phyloP scores from a whole-genome alignment of 2,329 filamentous ascomycete species.

The Fonsecaea pedrosoi region DNA sequence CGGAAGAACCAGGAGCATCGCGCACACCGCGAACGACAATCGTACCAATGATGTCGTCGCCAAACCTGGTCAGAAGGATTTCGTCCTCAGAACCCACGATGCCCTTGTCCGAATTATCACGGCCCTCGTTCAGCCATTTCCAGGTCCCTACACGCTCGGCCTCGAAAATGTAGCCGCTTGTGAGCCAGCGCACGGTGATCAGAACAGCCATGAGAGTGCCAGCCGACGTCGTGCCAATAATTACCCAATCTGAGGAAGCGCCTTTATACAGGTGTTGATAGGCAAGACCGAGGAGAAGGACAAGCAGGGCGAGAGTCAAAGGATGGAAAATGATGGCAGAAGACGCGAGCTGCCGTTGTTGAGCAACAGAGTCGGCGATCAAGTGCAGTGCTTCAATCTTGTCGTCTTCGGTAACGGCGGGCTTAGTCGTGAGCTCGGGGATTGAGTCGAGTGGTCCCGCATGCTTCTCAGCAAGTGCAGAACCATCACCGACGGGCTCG shows the following conservation, averaged over 20 bases:
- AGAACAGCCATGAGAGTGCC: slow-evolving; percentile 70
- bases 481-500: slow-evolving; percentile 17
- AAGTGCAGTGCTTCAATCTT: slow-evolving; percentile 73
- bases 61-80: slow-evolving; percentile 71
- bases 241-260: slow-evolving; percentile 58
- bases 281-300: slow-evolving; percentile 48
- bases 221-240: slow-evolving; percentile 64
- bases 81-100: slow-evolving; percentile 59
- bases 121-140: slow-evolving; percentile 64
- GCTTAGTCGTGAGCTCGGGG: slow-evolving; percentile 45
- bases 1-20: slow-evolving; percentile 14
- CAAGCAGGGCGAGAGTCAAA: slow-evolving; percentile 51
- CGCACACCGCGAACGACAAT: slow-evolving; percentile 61
- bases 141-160: slow-evolving; percentile 66
- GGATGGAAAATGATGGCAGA: slow-evolving; percentile 69
- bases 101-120: slow-evolving; percentile 43
- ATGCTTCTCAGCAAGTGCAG: slow-evolving; percentile 1
- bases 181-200: slow-evolving; percentile 65
- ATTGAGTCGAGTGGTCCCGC: slow-evolving; percentile 36
- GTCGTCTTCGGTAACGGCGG: slow-evolving; percentile 57
- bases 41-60: slow-evolving; percentile 72
- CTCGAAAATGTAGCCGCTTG: slow-evolving; percentile 66
- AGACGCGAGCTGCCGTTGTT: slow-evolving; percentile 76
- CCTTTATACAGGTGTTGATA: slow-evolving; percentile 49
- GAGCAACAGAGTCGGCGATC: slow-evolving; percentile 79